These are phyloP conservation scores for Lasiosphaeria hispida DNA, from an alignment of 495 filamentous ascomycete genomes.

Conservation along the genomic window DNA sequence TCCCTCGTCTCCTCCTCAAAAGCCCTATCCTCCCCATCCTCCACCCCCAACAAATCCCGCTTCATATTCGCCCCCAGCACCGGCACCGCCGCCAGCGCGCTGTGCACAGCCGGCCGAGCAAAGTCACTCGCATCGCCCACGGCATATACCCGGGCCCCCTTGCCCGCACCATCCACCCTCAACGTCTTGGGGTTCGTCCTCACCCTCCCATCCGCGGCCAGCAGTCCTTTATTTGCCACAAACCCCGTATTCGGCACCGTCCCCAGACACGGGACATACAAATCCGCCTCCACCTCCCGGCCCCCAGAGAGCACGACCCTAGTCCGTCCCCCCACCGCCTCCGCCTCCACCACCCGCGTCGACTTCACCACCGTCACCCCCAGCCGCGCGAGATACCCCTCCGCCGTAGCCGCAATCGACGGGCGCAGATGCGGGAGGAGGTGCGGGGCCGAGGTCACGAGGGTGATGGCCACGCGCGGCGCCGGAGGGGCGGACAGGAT, in stretches of 20 bases:
- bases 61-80: slow-evolving; percentile 33
- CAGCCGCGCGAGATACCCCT: slow-evolving; percentile 29
- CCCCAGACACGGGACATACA: slow-evolving; percentile 42
- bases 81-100: slow-evolving; percentile 27
- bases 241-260: slow-evolving; percentile 39
- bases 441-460: slow-evolving; percentile 34
- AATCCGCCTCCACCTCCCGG: slow-evolving; percentile 28
- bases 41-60: slow-evolving; percentile 27
- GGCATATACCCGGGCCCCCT: slow-evolving; percentile 29
- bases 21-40: slow-evolving; percentile 20
- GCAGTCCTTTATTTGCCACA: slow-evolving; percentile 20
- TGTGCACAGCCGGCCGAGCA: slow-evolving; percentile 31
- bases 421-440: slow-evolving; percentile 33
- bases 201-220: slow-evolving; percentile 29
- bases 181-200: slow-evolving; percentile 34
- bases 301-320: slow-evolving; percentile 34
- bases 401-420: slow-evolving; percentile 28
- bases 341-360: slow-evolving; percentile 22
- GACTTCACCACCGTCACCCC: slow-evolving; percentile 35
- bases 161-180: slow-evolving; percentile 26
- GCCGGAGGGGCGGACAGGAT: slow-evolving; percentile 7
- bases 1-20: slow-evolving; percentile 43
- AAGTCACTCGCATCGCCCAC: slow-evolving; percentile 35
- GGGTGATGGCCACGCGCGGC: slow-evolving; percentile 43
- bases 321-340: slow-evolving; percentile 17